Base-by-base conservation (phyloP, 352 stramenopile species). In the Globisporangium cystogenes region DNA sequence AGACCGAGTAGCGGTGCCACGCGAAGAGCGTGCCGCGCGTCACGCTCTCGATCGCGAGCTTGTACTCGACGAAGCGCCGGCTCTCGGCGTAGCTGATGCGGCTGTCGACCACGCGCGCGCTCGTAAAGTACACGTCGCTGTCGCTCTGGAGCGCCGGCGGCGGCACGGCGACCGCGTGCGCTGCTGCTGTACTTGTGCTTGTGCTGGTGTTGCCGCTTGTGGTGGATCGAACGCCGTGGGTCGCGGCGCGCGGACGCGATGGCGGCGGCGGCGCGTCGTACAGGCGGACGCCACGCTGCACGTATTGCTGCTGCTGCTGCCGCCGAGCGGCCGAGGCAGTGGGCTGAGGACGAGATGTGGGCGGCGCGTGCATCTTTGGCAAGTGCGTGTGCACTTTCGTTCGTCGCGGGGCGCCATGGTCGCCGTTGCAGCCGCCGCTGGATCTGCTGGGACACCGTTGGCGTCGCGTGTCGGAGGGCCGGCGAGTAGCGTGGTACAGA, bases 1-100 rank as follows among this genome's bases (percentile, higher is more conserved):
- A 80, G 3, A 67, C 73, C 48, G 62, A 72, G 61, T 76, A 76
- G 20, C 70, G 70, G 42, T 80, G 67, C 70, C 70, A 80, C 41
- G 72, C 70, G 36, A 57, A 80, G 21, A 80, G 53, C 27, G 62
- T 70, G 31, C 70, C 70, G 33, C 58, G 70, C 33, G 62, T 70
- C 49, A 63, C 67, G 26, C 67, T 76, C 44, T 80, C 70, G 35
- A 80, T 73, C 52, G 70, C 60, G 18, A 80, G 65, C 53, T 75
- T 72, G 70, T 75, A 80, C 67, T 80, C 67, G 48, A 80, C 70
- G 49, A 80, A 74, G 52, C 52, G 52, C 5, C 43, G 43, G 18
- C 15, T 48, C 26, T 58, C 52, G 21, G 42, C 43, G 20, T 58
- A 58, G 42, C 40, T 58, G 42, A 58, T 58, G 33, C 52, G 52